Conservation (phyloP, 176 grass and related monocot genomes). For the Saccharum spontaneum region DNA sequence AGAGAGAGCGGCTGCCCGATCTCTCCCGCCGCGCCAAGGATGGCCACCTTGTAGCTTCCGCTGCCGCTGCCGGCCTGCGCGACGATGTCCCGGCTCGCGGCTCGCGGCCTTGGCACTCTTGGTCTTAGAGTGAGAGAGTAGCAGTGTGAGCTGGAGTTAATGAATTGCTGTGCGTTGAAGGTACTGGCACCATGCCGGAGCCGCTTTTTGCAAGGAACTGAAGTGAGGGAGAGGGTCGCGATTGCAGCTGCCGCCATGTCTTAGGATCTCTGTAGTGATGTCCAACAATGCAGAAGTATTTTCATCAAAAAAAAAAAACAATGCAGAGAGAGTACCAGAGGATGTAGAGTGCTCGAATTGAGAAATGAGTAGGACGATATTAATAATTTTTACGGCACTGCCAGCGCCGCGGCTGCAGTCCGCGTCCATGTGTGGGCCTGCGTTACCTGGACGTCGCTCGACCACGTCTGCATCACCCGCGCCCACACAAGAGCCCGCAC, state of each 20-base stretch:
- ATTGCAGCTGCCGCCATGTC: neutral
- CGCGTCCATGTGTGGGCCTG: too few relatives aligned
- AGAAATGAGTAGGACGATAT: too few relatives aligned
- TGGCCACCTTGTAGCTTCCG: slow-evolving; percentile 37
- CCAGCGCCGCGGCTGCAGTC: too few relatives aligned
- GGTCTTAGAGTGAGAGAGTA: neutral
- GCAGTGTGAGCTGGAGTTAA: neutral
- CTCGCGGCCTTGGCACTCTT: neutral
- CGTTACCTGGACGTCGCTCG: too few relatives aligned
- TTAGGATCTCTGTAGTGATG: too few relatives aligned
- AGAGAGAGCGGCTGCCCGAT: slow-evolving; percentile 49
- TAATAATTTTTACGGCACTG: too few relatives aligned
- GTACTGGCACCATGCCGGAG: neutral
- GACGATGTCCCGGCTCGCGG: slow-evolving; percentile 19
- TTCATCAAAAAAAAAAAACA: too few relatives aligned
- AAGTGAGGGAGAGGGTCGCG: neutral
- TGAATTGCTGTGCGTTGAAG: neutral
- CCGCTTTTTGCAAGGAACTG: slow-evolving; percentile 14
- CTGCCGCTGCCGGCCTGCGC: slow-evolving; percentile 22
- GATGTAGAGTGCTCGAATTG: too few relatives aligned
- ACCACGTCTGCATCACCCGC: too few relatives aligned
- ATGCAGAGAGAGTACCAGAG: too few relatives aligned
- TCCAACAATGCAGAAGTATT: too few relatives aligned
- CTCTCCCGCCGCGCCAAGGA: slow-evolving; percentile 52
- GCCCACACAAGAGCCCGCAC: too few relatives aligned